Base-by-base conservation (phyloP, 2,329 filamentous ascomycete genomes). In the Aspergillus viridinutans region DNA sequence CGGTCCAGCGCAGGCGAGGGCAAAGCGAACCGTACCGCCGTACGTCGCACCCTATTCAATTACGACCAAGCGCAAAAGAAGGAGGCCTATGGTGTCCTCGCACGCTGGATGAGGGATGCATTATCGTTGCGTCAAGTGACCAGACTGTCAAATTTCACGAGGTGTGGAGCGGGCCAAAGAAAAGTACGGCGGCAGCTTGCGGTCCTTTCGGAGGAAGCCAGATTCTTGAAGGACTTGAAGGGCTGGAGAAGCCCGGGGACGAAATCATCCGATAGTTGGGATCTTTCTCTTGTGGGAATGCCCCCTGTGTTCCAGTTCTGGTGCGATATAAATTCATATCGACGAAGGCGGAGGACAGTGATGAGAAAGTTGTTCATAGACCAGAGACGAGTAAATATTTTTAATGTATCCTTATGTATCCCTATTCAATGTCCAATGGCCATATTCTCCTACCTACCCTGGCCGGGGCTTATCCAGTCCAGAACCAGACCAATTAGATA, bases 111-210 rank as follows among this genome's bases (percentile, higher is more conserved):
- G 90, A 93, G 65, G 90, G 90, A 0, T 96, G 92, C 70, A 87
- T 99, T 63, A 89, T 97, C 20, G 89, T 99, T 53, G 93, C 92
- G 17, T 89, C 90, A 47, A 96, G 92, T 69, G 92, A 97, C 74
- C 88, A 91, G 70, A 95, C 85, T 65, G 89, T 97, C 73, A 94
- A 94, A 70, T 97, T 97, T 67, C 92, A 97, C 72, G 92, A 97
- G 76, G 86, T 99, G 10, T 97, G 92, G 94, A 82, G 83, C n/a
- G 83, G 84, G 2, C 78, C 81, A 43, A 80, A 77, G 64, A 87
- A 83, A 67, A 76, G 78, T 8, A 83, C 80, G 21, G 73, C 78
- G 23, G 72, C 78, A 52, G 79, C 80, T 14, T 79, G 77, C 45
- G 85, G 89, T 2, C 78, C 90, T 60, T 77, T 96, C 25, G 90